These are phyloP conservation scores for Fusarium nelsonii DNA, from an alignment of 2,329 filamentous ascomycete genomes.

Conservation along the genomic window DNA sequence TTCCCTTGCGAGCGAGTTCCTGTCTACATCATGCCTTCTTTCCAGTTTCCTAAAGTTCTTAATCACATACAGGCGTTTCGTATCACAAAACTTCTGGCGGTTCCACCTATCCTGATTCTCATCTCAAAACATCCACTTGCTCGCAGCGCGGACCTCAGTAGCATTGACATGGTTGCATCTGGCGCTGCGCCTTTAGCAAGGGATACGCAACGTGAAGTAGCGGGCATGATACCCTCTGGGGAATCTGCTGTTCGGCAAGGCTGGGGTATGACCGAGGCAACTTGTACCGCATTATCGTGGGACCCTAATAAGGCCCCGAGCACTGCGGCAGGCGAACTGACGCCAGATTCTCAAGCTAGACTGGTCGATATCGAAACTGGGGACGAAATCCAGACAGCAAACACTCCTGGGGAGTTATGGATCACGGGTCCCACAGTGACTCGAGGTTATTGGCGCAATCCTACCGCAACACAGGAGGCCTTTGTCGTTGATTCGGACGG, in stretches of 20 bases:
- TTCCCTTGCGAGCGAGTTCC: constrained; percentile 68
- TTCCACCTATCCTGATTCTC: constrained; percentile 80
- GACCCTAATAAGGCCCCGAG: constrained; percentile 67
- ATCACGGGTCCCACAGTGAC: constrained; percentile 78
- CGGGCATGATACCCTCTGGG: constrained; percentile 62
- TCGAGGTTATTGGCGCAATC: constrained; percentile 81
- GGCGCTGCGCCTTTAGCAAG: constrained; percentile 77
- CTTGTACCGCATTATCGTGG: constrained; percentile 77
- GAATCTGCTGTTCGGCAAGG: constrained; percentile 69
- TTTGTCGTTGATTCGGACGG: constrained; percentile 60
- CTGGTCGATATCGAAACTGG: constrained; percentile 70
- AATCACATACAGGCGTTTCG: constrained; percentile 74
- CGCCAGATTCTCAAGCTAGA: constrained; percentile 63
- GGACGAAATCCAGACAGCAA: constrained; percentile 62
- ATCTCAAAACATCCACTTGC: constrained; percentile 78
- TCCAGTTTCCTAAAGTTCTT: constrained; percentile 80
- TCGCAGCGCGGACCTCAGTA: constrained; percentile 75
- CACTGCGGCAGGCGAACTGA: constrained; percentile 54
- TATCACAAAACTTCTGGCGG: constrained; percentile 74
- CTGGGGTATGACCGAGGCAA: constrained; percentile 90
- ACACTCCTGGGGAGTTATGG: constrained; percentile 78
- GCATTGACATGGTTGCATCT: constrained; percentile 68
- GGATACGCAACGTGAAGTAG: constrained; percentile 61
- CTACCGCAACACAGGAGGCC: constrained; percentile 73
- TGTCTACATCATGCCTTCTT: constrained; percentile 82